Evolutionary conservation across 2,329 filamentous ascomycete genomes (phyloP).

Genomic region (Exophiala mesophila): DNA sequence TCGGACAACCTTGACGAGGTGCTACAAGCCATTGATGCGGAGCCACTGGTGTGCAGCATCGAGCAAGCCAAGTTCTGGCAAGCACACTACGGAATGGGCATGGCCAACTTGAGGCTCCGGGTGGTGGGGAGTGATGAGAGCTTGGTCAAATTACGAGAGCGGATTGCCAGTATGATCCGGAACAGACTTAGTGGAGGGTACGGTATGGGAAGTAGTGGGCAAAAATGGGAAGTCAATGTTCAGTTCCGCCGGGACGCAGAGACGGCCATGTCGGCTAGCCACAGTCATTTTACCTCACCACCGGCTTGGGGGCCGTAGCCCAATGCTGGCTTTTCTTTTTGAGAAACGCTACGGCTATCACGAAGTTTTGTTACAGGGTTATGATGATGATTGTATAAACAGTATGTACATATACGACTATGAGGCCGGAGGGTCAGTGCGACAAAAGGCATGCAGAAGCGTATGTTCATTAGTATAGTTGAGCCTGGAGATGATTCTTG

Average conservation of each 20-base stretch:
- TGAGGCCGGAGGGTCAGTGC: too few relatives aligned
- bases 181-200: slow-evolving; percentile 85
- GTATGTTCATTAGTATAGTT: too few relatives aligned
- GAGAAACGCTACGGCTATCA: too few relatives aligned
- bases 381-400: too few relatives aligned
- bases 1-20: slow-evolving; percentile 62
- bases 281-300: slow-evolving; percentile 18
- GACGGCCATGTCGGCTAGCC: slow-evolving; percentile 19
- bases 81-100: slow-evolving; percentile 92
- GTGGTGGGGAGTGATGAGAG: slow-evolving; percentile 64
- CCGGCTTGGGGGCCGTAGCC: slow-evolving; percentile 8
- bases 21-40: slow-evolving; percentile 77
- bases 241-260: slow-evolving; percentile 59
- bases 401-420: too few relatives aligned
- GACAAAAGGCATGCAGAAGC: too few relatives aligned
- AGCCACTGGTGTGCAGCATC: slow-evolving; percentile 68
- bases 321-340: too few relatives aligned
- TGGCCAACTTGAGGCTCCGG: slow-evolving; percentile 84
- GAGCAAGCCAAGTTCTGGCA: slow-evolving; percentile 98
- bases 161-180: slow-evolving; percentile 72
- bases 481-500: too few relatives aligned
- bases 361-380: too few relatives aligned
- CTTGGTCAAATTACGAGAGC: slow-evolving; percentile 67
- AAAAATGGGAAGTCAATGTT: slow-evolving; percentile 90
- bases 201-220: slow-evolving; percentile 63